Percentiles rank a stretch among this genome's conserved stretches.
Conservation (phyloP, 2,329 filamentous ascomycete species). For the Blastomyces percursus region DNA sequence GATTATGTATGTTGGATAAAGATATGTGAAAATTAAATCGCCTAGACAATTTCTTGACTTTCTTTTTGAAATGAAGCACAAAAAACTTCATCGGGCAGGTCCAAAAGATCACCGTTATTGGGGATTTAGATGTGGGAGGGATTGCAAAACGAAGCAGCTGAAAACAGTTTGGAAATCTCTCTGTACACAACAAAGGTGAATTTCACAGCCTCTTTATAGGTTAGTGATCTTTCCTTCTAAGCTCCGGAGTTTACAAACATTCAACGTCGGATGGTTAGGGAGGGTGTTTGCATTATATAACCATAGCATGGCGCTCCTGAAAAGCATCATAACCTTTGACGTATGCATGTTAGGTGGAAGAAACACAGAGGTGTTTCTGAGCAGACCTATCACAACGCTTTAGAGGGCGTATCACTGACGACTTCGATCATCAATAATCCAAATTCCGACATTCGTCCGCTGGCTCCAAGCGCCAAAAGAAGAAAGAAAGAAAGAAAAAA, state of each 20-base stretch:
- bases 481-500: not conserved
- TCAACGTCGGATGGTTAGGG: not conserved
- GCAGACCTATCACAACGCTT: not conserved
- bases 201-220: not conserved
- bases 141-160: not conserved
- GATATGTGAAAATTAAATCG: not conserved
- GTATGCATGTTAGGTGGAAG: not conserved
- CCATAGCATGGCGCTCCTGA: not conserved
- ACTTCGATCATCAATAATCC: not conserved
- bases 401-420: not conserved
- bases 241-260: not conserved
- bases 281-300: not conserved
- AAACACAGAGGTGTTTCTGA: not conserved
- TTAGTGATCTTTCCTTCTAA: not conserved
- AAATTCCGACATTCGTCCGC: not conserved
- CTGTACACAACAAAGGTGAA: not conserved
- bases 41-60: constrained; percentile 4
- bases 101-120: constrained; percentile 10
- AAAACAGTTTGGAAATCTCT: not conserved
- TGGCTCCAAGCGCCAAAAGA: not conserved
- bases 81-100: constrained; percentile 6
- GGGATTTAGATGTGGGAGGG: constrained; percentile 2
- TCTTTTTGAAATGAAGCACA: constrained; percentile 2
- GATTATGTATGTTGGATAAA: not conserved
- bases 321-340: not conserved